Conservation (phyloP, 495 filamentous ascomycete genomes). For the Jackrogersella multiformis region DNA sequence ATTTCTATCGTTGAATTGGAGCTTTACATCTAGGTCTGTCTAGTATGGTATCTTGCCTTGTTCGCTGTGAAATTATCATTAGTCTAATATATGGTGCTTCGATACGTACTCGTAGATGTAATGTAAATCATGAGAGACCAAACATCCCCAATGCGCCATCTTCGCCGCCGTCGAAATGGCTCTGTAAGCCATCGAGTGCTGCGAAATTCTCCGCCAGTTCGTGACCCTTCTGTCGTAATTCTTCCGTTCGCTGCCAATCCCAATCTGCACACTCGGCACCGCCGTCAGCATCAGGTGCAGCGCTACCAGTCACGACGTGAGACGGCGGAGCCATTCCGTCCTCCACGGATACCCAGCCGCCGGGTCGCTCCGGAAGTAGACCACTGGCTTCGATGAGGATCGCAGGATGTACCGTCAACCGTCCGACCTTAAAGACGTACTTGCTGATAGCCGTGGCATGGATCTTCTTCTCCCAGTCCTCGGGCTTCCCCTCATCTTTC, state of each 20-base stretch:
- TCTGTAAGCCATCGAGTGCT: conserved; percentile 60
- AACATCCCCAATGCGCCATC: conserved; percentile 59
- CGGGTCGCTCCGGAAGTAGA: conserved; percentile 69
- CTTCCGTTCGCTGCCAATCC: conserved; percentile 61
- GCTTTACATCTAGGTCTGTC: not conserved
- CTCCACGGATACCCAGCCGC: conserved; percentile 57
- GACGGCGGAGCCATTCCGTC: conserved; percentile 45
- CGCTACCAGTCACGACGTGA: conserved; percentile 29
- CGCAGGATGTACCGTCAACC: conserved; percentile 86
- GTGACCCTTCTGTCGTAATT: conserved; percentile 57
- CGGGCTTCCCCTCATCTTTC: conserved; percentile 38
- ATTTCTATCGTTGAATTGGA: conserved; percentile 3
- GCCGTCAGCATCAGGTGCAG: too few species aligned
- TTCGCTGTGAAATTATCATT: conserved; percentile 13
- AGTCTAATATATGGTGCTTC: not conserved
- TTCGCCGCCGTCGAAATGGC: conserved; percentile 58
- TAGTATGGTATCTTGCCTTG: conserved; percentile 2
- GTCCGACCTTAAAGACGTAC: conserved; percentile 74
- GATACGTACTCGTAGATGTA: not conserved
- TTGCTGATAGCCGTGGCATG: conserved; percentile 64
- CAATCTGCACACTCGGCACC: conserved; percentile 50
- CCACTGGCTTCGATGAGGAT: conserved; percentile 72
- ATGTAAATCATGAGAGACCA: conserved; percentile 49
- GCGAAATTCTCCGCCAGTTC: conserved; percentile 60
- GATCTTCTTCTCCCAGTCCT: conserved; percentile 53